phyloP scores from a whole-genome alignment of 306 rosid genomes.

The barrel medic (Medicago truncatula) region MtrunA17r5.0-ANR NC_053044.1:23633501-23634000 shows the following conservation, averaged over 20 bases:
- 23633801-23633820: no score
- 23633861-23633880: not conserved
- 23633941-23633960: not conserved
- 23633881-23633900: not conserved
- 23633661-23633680: slow-evolving; percentile 9
- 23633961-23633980: not conserved
- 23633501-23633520: slow-evolving; percentile 84
- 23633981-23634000: not conserved
- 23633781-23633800: no score
- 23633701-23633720: slow-evolving; percentile 1
- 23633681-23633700: slow-evolving; percentile 30
- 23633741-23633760: not conserved
- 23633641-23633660: not conserved
- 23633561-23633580: slow-evolving; percentile 37
- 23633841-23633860: not conserved
- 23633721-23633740: not conserved
- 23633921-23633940: not conserved
- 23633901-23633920: not conserved
- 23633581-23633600: slow-evolving; percentile 48
- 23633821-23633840: no score
- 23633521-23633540: slow-evolving; percentile 34
- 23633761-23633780: no score
- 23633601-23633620: slow-evolving; percentile 23
- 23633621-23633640: not conserved
- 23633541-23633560: not conserved